Percentiles rank a stretch among this genome's conserved stretches.
These are phyloP conservation scores for Vitis cinerea DNA, from an alignment of 164 flowering plant genomes.

Conservation along the genomic window DNA sequence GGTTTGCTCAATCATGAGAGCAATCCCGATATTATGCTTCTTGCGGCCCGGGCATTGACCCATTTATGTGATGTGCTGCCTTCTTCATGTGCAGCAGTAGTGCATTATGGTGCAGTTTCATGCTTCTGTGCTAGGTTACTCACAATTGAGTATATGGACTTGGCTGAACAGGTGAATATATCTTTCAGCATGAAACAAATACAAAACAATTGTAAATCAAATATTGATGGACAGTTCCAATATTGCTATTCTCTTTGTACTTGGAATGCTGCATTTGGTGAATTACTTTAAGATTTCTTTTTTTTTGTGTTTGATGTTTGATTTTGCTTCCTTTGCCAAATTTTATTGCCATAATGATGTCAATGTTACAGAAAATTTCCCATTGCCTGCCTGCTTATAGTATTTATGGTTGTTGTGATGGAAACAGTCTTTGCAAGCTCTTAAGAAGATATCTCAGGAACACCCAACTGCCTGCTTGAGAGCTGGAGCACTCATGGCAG, in stretches of 20 bases:
- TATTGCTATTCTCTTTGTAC: not conserved
- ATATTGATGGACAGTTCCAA: not conserved
- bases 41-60: conserved; percentile 95
- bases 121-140: conserved; percentile 88
- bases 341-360: not conserved
- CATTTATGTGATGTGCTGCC: conserved; percentile 95
- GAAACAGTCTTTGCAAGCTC: conserved; percentile 92
- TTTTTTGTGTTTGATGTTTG: not conserved
- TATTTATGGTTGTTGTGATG: conserved; percentile 1
- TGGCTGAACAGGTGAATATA: conserved; percentile 89
- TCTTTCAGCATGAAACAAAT: not conserved
- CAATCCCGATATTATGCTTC: conserved; percentile 95
- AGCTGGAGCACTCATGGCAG: conserved; percentile 99
- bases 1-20: conserved; percentile 90
- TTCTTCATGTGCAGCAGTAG: conserved; percentile 94
- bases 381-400: conserved; percentile 4
- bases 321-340: not conserved
- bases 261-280: not conserved
- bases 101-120: conserved; percentile 89
- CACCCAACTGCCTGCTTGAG: conserved; percentile 99
- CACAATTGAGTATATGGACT: conserved; percentile 98
- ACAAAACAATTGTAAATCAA: not conserved
- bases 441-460: conserved; percentile 96
- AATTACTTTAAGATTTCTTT: not conserved
- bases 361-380: not conserved